Evolutionary conservation across 306 rosid species (phyloP), one percentile per base, ranked within the genome.

Genomic region (Lotus japonicus): DNA sequence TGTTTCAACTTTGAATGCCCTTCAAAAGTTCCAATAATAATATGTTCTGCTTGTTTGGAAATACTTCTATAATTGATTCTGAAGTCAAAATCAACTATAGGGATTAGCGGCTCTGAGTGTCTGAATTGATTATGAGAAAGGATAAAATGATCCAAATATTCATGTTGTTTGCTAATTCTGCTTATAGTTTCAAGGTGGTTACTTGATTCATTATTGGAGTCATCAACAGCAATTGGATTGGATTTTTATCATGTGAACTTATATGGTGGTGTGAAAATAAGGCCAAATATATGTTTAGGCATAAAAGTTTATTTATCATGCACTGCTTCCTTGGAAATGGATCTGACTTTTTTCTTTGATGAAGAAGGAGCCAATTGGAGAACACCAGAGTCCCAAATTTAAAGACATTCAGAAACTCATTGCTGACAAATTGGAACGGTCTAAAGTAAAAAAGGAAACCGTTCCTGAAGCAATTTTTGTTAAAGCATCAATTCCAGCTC

Each of bases 381-480:
- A 78, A 70, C 75, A 70, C 77, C 86, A 79, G 75, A 82, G 75
- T 23, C 79, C 88, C 16, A 85, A 81, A 41, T 81, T 85, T 52
- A 87, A 87, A 70, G 95, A 87, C 77, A 86, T 86, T 66, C 91
- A 84, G 81, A 86, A 81, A 65, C 89, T 84, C 73, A 88, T 90
- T 77, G 92, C 92, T 81, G 84, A 83, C 79, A 90, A 87, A 78
- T 67, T 88, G 79, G 87, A 86, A 79, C 16, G 70, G 57, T 77
- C 95, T 8, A 83, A 55, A 45, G 83, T 48, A 0, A 82, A 84
- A 68, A 84, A 77, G 44, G 84, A 90, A 70, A 71, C 73, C 50
- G 21, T 23, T 43, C 21, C 28, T 50, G 88, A 85, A 66, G 51
- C 73, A 39, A 58, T 42, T 66, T 66, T 71, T 16, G 55, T 70